Percentiles rank a stretch among this genome's conserved stretches.
Conservation (phyloP, 2,329 filamentous ascomycete species). For the Ceratocystis alfenasii region DNA sequence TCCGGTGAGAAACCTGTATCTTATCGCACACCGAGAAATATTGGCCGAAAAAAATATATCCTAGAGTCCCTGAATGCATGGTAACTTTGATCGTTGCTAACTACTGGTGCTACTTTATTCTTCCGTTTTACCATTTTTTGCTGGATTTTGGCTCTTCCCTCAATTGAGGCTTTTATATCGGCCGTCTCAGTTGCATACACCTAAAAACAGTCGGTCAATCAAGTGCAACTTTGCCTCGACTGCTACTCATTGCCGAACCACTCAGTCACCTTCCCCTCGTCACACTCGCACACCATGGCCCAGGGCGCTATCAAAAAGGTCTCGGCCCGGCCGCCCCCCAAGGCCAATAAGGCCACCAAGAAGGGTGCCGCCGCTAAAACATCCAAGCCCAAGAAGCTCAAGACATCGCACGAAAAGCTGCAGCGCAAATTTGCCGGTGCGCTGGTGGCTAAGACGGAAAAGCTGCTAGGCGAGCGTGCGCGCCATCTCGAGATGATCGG, state of each 20-base stretch:
- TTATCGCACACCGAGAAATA: conserved; percentile 9
- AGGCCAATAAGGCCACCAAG: conserved; percentile 29
- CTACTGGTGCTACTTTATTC: background rate
- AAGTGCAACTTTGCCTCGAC: background rate
- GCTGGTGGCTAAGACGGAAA: conserved; percentile 44
- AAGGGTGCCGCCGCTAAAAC: conserved; percentile 33
- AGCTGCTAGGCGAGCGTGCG: conserved; percentile 46
- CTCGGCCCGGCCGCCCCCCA: conserved; percentile 32
- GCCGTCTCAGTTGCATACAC: too few species aligned
- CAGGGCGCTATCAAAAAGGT: conserved; percentile 44
- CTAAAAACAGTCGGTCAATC: too few species aligned
- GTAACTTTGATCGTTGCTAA: background rate
- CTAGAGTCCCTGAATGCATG: background rate
- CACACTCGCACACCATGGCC: conserved; percentile 34
- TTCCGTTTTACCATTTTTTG: background rate
- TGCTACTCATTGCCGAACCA: background rate
- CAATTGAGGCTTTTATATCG: background rate
- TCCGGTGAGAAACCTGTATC: background rate
- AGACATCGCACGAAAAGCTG: conserved; percentile 39
- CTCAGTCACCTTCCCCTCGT: background rate
- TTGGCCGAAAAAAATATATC: background rate
- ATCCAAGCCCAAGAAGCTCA: conserved; percentile 38
- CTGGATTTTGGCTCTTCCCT: background rate
- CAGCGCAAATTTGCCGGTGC: conserved; percentile 45
- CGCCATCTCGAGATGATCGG: conserved; percentile 50